Conservation (phyloP, 2,329 filamentous ascomycete genomes). For the Teratosphaeria epicoccoides region DNA sequence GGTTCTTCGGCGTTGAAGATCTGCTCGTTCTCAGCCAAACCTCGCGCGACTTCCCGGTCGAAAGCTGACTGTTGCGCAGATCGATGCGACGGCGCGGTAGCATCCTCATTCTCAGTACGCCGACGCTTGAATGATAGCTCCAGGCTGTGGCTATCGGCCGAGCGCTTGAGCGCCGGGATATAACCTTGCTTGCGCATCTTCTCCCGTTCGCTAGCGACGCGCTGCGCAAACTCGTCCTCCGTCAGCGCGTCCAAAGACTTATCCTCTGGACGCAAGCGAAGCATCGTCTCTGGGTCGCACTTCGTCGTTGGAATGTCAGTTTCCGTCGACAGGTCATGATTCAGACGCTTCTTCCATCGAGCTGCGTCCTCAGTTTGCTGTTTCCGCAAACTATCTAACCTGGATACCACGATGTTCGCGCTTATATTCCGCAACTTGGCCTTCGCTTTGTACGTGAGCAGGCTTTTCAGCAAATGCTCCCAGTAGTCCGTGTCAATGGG, state of each 20-base stretch:
- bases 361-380: conserved; percentile 59
- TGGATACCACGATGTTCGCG: conserved; percentile 60
- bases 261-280: conserved; percentile 55
- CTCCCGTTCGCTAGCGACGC: conserved; percentile 48
- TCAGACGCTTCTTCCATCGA: conserved; percentile 42
- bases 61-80: conserved; percentile 10
- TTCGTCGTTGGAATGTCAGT: conserved; percentile 7
- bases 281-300: conserved; percentile 55
- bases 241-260: conserved; percentile 49
- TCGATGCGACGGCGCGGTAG: conserved; percentile 3
- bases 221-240: conserved; percentile 48
- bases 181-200: conserved; percentile 56
- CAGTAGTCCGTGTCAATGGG: conserved; percentile 95
- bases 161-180: conserved; percentile 38
- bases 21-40: conserved; percentile 87
- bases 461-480: conserved; percentile 78
- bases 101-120: conserved; percentile 14
- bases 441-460: conserved; percentile 85
- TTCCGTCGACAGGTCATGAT: conserved; percentile 16
- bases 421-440: conserved; percentile 71
- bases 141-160: not conserved
- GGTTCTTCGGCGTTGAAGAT: conserved; percentile 86
- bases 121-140: conserved; percentile 16
- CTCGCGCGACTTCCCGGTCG: conserved; percentile 83
- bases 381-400: conserved; percentile 54